These are phyloP conservation scores for Clavispora asparagi DNA, from an alignment of 805 yeast species.

Conservation along the genomic window DNA sequence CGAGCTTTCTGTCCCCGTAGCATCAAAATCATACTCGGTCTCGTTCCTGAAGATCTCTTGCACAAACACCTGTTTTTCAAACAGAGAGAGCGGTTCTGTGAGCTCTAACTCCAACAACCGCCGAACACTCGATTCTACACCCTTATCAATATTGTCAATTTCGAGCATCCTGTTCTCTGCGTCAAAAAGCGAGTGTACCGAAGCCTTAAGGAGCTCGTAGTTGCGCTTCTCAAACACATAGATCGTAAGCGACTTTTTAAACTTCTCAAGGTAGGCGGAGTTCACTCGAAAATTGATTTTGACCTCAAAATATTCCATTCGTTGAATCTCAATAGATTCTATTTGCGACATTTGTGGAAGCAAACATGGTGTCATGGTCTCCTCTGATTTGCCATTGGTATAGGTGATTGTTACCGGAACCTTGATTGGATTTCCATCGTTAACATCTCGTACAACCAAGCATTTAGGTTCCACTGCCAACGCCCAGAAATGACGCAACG, in stretches of 20 bases:
- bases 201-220: slow-evolving; percentile 32
- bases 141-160: slow-evolving; percentile 22
- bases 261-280: slow-evolving; percentile 38
- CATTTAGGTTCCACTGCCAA: slow-evolving; percentile 78
- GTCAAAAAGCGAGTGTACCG: slow-evolving; percentile 29
- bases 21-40: slow-evolving; percentile 12
- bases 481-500: slow-evolving; percentile 87
- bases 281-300: slow-evolving; percentile 38
- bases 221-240: slow-evolving; percentile 47
- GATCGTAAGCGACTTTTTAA: slow-evolving; percentile 41
- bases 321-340: slow-evolving; percentile 39
- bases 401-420: slow-evolving; percentile 36
- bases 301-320: slow-evolving; percentile 52
- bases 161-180: slow-evolving; percentile 29
- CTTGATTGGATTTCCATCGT: slow-evolving; percentile 50
- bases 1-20: slow-evolving; percentile 31
- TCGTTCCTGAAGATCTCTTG: slow-evolving; percentile 20
- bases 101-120: slow-evolving; percentile 19
- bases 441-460: slow-evolving; percentile 68
- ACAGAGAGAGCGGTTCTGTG: slow-evolving; percentile 17
- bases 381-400: slow-evolving; percentile 31
- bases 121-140: slow-evolving; percentile 20
- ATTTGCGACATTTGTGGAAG: slow-evolving; percentile 57
- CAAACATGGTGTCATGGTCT: slow-evolving; percentile 56
- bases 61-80: slow-evolving; percentile 27